Conservation (phyloP, 768 basidiomycete species). For the Psilocybe cubensis region DNA sequence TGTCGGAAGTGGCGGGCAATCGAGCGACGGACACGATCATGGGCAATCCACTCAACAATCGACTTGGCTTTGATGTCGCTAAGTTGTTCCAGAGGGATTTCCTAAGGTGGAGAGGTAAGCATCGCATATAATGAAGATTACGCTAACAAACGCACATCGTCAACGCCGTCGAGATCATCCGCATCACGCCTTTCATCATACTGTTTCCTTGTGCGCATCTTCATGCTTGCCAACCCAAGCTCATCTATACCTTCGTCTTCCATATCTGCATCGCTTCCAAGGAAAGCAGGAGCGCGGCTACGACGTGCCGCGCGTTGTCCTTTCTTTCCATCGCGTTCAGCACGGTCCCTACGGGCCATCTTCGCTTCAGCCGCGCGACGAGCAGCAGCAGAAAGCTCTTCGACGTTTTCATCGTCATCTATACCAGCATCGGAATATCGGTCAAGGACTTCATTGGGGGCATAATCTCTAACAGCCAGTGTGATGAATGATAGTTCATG, state of each 20-base stretch:
- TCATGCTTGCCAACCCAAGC: conserved; percentile 71
- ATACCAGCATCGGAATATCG: conserved; percentile 86
- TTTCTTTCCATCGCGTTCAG: conserved; percentile 65
- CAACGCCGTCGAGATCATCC: conserved; percentile 89
- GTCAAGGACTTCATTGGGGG: conserved; percentile 80
- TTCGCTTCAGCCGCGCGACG: conserved; percentile 83
- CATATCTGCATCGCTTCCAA: conserved; percentile 83
- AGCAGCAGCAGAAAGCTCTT: conserved; percentile 66
- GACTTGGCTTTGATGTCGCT: conserved; percentile 98
- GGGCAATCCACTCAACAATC: conserved; percentile 97
- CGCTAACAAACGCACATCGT: conserved; percentile 62
- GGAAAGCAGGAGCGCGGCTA: conserved; percentile 83
- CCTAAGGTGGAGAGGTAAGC: conserved; percentile 46
- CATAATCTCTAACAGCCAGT: conserved; percentile 71
- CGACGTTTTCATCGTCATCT: conserved; percentile 78
- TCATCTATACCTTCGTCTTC: conserved; percentile 78
- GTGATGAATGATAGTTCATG: conserved; percentile 13
- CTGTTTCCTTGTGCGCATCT: conserved; percentile 81
- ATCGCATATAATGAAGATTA: not conserved
- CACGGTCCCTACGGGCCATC: conserved; percentile 88
- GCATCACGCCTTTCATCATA: conserved; percentile 92
- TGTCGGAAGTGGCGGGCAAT: conserved; percentile 93
- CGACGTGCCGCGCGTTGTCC: conserved; percentile 79
- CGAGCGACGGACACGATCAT: conserved; percentile 86
- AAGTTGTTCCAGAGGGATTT: conserved; percentile 93